Conservation (phyloP, 306 rosid species). For the Castanea sativa region DNA sequence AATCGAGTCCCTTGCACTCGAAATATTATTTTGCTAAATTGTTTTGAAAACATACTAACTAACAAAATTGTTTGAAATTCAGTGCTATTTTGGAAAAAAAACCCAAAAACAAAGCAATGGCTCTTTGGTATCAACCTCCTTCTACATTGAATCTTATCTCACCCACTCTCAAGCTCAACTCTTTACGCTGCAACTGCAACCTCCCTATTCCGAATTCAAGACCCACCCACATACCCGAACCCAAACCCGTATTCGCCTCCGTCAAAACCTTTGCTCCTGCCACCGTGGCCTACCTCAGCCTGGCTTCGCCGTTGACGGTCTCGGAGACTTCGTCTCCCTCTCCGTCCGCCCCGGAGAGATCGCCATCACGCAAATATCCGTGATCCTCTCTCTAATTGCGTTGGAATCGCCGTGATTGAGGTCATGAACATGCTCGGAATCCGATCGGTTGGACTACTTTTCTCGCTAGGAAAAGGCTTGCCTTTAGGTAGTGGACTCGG, state of each 20-base stretch:
- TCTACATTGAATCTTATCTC: too few species aligned
- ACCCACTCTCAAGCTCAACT: constrained; percentile 15
- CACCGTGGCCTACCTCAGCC: constrained; percentile 80
- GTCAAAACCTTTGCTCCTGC: constrained; percentile 84
- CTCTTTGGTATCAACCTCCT: constrained; percentile 33
- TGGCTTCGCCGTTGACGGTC: constrained; percentile 80
- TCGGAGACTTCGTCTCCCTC: constrained; percentile 72
- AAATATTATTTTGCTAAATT: too few species aligned
- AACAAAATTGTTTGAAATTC: too few species aligned
- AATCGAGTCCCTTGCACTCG: too few species aligned
- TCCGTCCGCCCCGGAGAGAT: constrained; percentile 68
- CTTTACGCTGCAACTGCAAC: constrained; percentile 33
- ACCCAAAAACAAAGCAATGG: constrained; percentile 22
- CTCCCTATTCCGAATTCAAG: constrained; percentile 36
- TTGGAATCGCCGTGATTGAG: constrained; percentile 82
- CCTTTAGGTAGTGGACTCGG: constrained; percentile 88
- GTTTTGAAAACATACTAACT: too few species aligned
- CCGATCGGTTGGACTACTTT: constrained; percentile 75
- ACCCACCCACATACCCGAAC: neutral
- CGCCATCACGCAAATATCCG: constrained; percentile 42
- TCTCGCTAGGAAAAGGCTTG: constrained; percentile 76
- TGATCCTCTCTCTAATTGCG: constrained; percentile 72
- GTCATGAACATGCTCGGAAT: constrained; percentile 81
- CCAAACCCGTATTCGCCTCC: constrained; percentile 56
- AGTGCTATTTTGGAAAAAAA: too few species aligned